Base-by-base conservation (phyloP, 768 basidiomycete species). In the Pseudohyphozyma bogoriensis region DNA sequence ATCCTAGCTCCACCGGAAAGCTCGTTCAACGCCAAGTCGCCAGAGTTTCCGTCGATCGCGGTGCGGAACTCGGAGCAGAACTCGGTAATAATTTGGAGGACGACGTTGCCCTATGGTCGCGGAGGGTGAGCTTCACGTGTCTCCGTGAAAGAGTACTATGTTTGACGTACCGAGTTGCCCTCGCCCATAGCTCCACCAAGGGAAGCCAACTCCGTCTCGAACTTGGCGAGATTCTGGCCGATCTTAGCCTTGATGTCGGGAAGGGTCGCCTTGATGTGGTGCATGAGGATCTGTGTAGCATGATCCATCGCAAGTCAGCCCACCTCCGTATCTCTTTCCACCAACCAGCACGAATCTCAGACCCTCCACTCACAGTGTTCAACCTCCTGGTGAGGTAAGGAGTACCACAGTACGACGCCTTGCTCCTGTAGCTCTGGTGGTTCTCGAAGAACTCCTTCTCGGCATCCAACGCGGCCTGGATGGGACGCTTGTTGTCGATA, bases 171-270 rank as follows among this genome's bases (percentile, higher is more conserved):
- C 16, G 88, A 85, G 74, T 84, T 87, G 36, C 60, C 55, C 65
- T 77, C 80, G 59, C 93, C 92, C 32, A 86, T 90, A 72, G 87
- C 74, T 16, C 95, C 95, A 60, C 95, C 95, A 35, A 99, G 84
- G 13, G 83, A 77, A 45, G 77, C 75, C 46, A 99, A 79, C 73
- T 99, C 95, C 2, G 83, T 78, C 59, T 81, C 88, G 79, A 80
- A 96, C 72, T 92, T 93, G 74, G 84, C 81, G 50, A 92, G 80
- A 70, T 96, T 90, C 62, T 85, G 81, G n/a, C 84, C 80, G 72
- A 99, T 97, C 69, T 92, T 84, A 20, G 83, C 81, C 78, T 99
- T 99, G 80, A 97, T 97, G 73, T 99, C 95, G 35, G 95, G 95
- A n/a, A 99, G 81, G 26, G 90, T 95, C 55, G 88, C 83, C 58